These are phyloP conservation scores for Ceratobasidium sp. DNA, from an alignment of 1,284 basidiomycete genomes.

Conservation along the genomic window DNA sequence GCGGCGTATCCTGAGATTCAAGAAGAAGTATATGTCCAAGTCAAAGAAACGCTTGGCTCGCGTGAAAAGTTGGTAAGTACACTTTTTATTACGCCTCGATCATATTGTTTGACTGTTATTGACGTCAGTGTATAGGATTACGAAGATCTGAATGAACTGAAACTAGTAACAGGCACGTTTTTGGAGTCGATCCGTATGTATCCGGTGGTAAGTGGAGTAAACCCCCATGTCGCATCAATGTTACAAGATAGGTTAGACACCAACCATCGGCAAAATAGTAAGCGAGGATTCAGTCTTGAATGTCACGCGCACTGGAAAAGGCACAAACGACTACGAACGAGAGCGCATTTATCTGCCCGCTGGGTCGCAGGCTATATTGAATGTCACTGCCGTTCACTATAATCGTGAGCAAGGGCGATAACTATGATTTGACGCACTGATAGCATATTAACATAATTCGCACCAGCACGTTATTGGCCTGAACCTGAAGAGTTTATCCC, in stretches of 20 bases:
- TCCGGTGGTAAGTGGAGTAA: conserved; percentile 13
- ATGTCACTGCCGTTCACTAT: no score
- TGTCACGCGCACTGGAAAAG: neutral
- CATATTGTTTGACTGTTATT: neutral
- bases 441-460: no score
- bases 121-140: conserved; percentile 26
- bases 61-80: neutral
- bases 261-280: neutral
- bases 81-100: neutral
- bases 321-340: neutral
- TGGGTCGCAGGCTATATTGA: no score
- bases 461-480: no score
- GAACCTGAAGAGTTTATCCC: no score
- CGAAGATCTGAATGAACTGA: conserved; percentile 26
- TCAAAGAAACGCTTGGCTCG: conserved; percentile 6
- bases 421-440: no score
- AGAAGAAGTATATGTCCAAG: conserved; percentile 28
- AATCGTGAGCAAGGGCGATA: no score
- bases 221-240: neutral
- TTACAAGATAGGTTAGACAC: neutral
- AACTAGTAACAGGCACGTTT: conserved; percentile 13
- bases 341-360: conserved; percentile 4
- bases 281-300: neutral
- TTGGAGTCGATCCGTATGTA: conserved; percentile 38
- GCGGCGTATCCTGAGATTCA: conserved; percentile 23